Conservation (phyloP, 179 eudicot species). For the Monotropa hypopitys region DNA sequence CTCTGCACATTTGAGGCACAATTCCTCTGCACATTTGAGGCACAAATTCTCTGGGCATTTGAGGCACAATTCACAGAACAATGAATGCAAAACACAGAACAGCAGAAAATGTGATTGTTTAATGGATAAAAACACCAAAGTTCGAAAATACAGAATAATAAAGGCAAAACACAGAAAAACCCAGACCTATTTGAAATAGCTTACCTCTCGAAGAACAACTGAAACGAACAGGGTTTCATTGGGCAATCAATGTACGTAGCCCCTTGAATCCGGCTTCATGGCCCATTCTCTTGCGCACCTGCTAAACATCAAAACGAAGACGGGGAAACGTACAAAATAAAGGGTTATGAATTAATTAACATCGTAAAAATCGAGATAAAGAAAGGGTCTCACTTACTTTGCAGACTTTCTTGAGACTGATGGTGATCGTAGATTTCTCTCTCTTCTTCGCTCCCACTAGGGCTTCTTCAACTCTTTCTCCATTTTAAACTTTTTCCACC, state of each 20-base stretch:
- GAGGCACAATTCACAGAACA: too few relatives aligned
- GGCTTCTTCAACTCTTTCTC: slow-evolving; percentile 8
- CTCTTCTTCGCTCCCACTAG: slow-evolving; percentile 17
- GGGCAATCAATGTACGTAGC: slow-evolving; percentile 97
- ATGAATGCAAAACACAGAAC: too few relatives aligned
- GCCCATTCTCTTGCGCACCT: slow-evolving; percentile 84
- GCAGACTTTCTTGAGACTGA: slow-evolving; percentile 74
- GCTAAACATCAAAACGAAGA: not conserved
- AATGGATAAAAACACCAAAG: too few relatives aligned
- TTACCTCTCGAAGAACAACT: too few relatives aligned
- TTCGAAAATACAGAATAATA: too few relatives aligned
- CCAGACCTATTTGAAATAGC: too few relatives aligned
- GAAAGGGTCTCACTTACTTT: slow-evolving; percentile 22
- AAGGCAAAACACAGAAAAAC: too few relatives aligned
- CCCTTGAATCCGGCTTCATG: slow-evolving; percentile 97
- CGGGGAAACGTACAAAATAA: not conserved
- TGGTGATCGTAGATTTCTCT: slow-evolving; percentile 51
- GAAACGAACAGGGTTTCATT: slow-evolving; percentile 97
- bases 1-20: too few relatives aligned
- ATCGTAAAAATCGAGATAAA: not conserved
- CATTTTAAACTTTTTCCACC: slow-evolving; percentile 13
- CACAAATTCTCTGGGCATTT: too few relatives aligned
- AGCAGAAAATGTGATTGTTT: too few relatives aligned
- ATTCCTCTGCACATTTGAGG: too few relatives aligned
- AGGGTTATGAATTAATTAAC: not conserved